A percentile compares a stretch with the other conserved stretches of the same genome.
Conservation (phyloP, 2,329 filamentous ascomycete genomes). For the Paraphoma sp. region DNA sequence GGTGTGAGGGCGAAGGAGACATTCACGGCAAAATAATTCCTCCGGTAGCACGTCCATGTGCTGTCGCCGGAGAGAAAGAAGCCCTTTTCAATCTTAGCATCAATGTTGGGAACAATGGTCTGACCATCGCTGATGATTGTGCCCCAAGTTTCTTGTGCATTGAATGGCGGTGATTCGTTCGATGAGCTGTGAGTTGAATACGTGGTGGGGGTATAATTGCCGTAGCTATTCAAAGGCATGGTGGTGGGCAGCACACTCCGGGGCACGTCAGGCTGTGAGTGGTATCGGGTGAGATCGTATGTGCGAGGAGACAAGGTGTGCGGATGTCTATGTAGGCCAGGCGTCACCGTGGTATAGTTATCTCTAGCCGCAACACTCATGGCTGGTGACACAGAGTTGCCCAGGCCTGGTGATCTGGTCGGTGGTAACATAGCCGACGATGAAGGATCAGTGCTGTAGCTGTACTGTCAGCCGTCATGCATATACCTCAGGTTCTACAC, state of each 20-base stretch:
- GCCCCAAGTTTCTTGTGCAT: conserved; percentile 59
- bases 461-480: conserved; percentile 50
- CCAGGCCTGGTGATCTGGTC: conserved; percentile 50
- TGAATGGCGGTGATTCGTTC: conserved; percentile 53
- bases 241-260: conserved; percentile 42
- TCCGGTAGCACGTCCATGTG: conserved; percentile 90
- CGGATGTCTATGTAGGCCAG: conserved; percentile 43
- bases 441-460: conserved; percentile 53
- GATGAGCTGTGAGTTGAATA: conserved; percentile 23
- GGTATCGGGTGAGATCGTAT: conserved; percentile 43
- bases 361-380: conserved; percentile 51
- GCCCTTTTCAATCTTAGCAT: conserved; percentile 84
- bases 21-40: conserved; percentile 88
- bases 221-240: conserved; percentile 35
- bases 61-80: conserved; percentile 78
- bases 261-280: conserved; percentile 45
- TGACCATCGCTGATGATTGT: conserved; percentile 67
- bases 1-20: conserved; percentile 78
- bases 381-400: conserved; percentile 50
- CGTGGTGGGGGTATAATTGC: conserved; percentile 20
- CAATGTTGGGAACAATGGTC: conserved; percentile 73
- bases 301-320: conserved; percentile 45
- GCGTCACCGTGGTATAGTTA: conserved; percentile 52
- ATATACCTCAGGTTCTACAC: conserved; percentile 39
- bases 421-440: conserved; percentile 56